Conservation (phyloP, 2,329 filamentous ascomycete species). For the Microsporum canis region DNA sequence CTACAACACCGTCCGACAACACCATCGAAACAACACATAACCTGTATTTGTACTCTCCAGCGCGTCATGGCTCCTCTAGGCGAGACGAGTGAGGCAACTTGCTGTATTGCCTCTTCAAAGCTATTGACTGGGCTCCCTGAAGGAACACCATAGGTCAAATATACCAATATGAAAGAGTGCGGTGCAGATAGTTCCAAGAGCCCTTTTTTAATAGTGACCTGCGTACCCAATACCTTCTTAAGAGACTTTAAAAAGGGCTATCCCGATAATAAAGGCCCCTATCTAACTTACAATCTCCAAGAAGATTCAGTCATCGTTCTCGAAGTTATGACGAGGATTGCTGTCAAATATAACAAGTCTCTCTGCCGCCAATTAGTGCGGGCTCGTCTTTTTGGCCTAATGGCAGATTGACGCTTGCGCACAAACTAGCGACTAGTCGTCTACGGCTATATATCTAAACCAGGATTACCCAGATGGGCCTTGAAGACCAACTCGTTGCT, state of each 20-base stretch:
- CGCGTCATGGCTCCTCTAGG: not conserved
- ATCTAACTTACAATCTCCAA: not conserved
- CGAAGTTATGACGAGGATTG: not conserved
- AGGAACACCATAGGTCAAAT: not conserved
- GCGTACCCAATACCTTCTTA: not conserved
- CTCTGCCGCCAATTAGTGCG: too few relatives aligned
- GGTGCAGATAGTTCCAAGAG: not conserved
- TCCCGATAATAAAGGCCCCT: not conserved
- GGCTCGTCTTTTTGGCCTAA: too few relatives aligned
- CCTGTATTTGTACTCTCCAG: not conserved
- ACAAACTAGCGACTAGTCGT: not conserved
- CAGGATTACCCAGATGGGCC: not conserved
- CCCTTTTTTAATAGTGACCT: not conserved
- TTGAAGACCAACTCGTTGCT: not conserved
- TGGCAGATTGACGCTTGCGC: too few relatives aligned
- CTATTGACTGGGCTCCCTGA: conserved; percentile 1
- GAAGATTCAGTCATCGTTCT: not conserved
- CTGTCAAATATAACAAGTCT: too few relatives aligned
- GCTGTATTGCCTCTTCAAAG: not conserved
- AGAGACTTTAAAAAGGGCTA: not conserved
- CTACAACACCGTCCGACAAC: not conserved
- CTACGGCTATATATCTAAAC: not conserved
- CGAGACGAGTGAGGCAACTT: not conserved
- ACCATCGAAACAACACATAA: not conserved
- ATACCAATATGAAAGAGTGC: not conserved